phyloP scores from a whole-genome alignment of 352 stramenopile species.

The Phytophthora hibernalis region DNA sequence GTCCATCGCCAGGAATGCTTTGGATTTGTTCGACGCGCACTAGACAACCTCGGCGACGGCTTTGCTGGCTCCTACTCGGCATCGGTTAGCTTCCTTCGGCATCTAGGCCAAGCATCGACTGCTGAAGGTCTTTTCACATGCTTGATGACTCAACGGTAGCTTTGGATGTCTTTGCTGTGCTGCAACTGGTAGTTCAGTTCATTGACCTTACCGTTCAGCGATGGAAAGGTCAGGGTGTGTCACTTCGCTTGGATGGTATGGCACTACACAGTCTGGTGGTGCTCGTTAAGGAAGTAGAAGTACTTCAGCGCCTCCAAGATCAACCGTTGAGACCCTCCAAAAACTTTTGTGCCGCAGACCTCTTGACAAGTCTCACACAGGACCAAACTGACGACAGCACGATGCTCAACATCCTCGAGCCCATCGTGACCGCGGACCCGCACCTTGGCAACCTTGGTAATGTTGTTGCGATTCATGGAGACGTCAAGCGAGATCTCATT shows the following conservation, averaged over 20 bases:
- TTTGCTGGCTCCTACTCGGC: slow-evolving; percentile 46
- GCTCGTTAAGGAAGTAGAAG: slow-evolving; percentile 54
- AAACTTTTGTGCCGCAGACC: neutral
- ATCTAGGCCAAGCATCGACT: slow-evolving; percentile 37
- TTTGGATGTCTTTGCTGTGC: slow-evolving; percentile 34
- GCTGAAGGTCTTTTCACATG: slow-evolving; percentile 24
- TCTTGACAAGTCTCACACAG: slow-evolving; percentile 39
- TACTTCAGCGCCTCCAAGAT: slow-evolving; percentile 38
- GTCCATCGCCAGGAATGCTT: slow-evolving; percentile 53
- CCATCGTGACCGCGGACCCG: slow-evolving; percentile 48
- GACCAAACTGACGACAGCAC: slow-evolving; percentile 35
- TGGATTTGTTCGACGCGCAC: slow-evolving; percentile 53
- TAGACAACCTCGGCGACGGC: slow-evolving; percentile 44
- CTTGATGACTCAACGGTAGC: slow-evolving; percentile 29
- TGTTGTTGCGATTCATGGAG: slow-evolving; percentile 33
- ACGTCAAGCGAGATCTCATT: slow-evolving; percentile 54
- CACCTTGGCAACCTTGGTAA: slow-evolving; percentile 41
- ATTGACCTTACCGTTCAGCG: slow-evolving; percentile 25
- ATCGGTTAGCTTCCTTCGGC: slow-evolving; percentile 44
- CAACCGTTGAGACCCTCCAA: neutral
- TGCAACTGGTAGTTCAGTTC: slow-evolving; percentile 42
- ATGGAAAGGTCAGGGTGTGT: slow-evolving; percentile 35
- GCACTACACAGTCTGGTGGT: slow-evolving; percentile 49
- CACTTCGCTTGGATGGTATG: slow-evolving; percentile 49
- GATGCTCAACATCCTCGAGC: slow-evolving; percentile 54